Conservation (phyloP, 768 basidiomycete genomes). For the Guyanaporus albipodus region DNA sequence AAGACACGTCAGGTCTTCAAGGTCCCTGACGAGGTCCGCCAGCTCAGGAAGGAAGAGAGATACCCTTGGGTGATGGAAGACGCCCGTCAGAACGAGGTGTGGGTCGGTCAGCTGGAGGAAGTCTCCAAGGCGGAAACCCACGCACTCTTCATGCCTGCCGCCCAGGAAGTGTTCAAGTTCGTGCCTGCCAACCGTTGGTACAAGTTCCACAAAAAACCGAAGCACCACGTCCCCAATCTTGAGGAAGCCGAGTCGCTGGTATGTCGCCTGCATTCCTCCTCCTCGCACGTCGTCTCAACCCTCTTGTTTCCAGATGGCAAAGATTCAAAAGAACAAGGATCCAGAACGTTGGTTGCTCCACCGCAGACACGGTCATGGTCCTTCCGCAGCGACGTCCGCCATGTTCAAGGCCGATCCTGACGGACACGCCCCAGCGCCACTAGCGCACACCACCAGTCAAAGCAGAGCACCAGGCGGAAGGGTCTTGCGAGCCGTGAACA, state of each 20-base stretch:
- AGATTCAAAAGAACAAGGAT: conserved; percentile 69
- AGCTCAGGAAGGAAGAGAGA: conserved; percentile 79
- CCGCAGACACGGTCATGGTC: conserved; percentile 52
- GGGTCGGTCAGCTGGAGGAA: conserved; percentile 83
- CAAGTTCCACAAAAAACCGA: conserved; percentile 85
- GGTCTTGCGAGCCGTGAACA: conserved; percentile 63
- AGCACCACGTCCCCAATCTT: conserved; percentile 63
- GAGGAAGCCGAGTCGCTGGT: conserved; percentile 68
- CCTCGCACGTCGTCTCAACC: not conserved
- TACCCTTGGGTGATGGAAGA: conserved; percentile 95
- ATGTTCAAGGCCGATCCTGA: conserved; percentile 67
- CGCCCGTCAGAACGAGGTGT: conserved; percentile 61
- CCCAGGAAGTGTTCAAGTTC: conserved; percentile 80
- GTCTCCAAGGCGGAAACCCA: conserved; percentile 64
- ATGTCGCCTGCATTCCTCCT: conserved; percentile 24
- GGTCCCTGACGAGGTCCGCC: conserved; percentile 72
- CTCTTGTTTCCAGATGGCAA: conserved; percentile 24
- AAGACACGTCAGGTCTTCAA: conserved; percentile 81
- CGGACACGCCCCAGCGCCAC: conserved; percentile 41
- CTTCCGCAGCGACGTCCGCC: conserved; percentile 60
- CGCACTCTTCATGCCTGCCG: conserved; percentile 81
- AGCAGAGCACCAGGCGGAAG: conserved; percentile 71
- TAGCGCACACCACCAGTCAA: conserved; percentile 47
- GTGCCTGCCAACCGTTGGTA: conserved; percentile 88
- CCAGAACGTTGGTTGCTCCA: conserved; percentile 68